Evolutionary conservation across 164 flowering plant species (phyloP).

Genomic region (Vitis cinerea): DNA sequence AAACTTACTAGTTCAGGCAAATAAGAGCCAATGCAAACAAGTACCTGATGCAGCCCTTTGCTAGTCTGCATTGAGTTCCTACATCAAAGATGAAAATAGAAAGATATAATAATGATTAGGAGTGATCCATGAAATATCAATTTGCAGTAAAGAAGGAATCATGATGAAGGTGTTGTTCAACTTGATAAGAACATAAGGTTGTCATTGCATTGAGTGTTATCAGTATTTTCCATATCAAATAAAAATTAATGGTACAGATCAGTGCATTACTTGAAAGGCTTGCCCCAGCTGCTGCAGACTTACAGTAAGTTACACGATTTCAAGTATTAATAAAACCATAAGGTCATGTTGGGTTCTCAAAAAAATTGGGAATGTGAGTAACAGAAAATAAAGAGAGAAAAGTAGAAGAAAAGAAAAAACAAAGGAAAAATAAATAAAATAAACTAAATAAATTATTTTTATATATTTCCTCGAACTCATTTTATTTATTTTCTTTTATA

Average conservation of each 20-base stretch:
- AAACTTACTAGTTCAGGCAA: conserved; percentile 86
- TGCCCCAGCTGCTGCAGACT: too few relatives aligned
- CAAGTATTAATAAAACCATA: too few relatives aligned
- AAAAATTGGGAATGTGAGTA: fast-evolving
- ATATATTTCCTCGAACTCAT: fast-evolving
- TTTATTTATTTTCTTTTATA: too few relatives aligned
- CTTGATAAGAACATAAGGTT: not conserved
- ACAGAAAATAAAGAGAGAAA: too few relatives aligned
- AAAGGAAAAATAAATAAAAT: too few relatives aligned
- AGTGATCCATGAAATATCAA: not conserved
- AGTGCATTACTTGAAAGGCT: too few relatives aligned
- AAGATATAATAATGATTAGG: not conserved
- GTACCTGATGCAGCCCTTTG: conserved; percentile 87
- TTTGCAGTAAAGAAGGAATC: not conserved
- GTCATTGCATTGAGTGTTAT: not conserved
- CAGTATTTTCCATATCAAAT: not conserved
- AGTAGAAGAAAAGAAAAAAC: too few relatives aligned
- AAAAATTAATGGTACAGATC: not conserved
- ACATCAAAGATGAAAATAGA: not conserved
- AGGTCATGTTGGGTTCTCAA: too few relatives aligned
- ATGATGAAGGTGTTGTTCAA: not conserved
- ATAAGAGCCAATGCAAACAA: conserved; percentile 87
- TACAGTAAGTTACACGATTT: too few relatives aligned
- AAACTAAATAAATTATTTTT: too few relatives aligned
- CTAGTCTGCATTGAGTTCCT: conserved; percentile 90